Evolutionary conservation across 768 basidiomycete genomes (phyloP).

Genomic region (Boletus rubropictus): DNA sequence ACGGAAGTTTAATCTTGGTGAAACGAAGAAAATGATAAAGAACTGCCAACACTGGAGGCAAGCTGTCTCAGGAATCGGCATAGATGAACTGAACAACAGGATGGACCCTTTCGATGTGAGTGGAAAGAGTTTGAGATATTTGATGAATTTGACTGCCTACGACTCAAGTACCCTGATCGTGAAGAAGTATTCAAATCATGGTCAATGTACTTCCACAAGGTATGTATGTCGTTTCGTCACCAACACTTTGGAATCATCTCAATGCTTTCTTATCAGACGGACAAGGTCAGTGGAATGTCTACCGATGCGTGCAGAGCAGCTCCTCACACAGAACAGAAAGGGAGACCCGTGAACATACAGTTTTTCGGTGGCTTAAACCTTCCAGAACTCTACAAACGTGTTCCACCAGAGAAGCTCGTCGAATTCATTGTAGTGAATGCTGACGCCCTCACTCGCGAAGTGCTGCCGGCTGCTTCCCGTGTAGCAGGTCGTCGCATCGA

Average conservation of each 20-base stretch:
- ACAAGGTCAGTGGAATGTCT: constrained; percentile 46
- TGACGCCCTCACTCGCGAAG: constrained; percentile 59
- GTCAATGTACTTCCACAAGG: constrained; percentile 79
- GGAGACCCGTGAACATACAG: constrained; percentile 67
- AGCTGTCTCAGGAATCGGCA: constrained; percentile 56
- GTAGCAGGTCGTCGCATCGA: constrained; percentile 47
- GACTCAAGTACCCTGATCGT: constrained; percentile 59
- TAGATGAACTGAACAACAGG: constrained; percentile 55
- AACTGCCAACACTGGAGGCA: constrained; percentile 67
- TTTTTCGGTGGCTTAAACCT: constrained; percentile 56
- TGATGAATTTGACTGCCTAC: background rate
- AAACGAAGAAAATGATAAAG: constrained; percentile 58
- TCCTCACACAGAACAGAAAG: constrained; percentile 40
- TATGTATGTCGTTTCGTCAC: constrained; percentile 20
- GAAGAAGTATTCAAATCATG: constrained; percentile 66
- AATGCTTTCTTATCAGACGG: constrained; percentile 39
- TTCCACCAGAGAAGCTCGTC: constrained; percentile 59
- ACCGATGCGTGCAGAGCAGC: background rate
- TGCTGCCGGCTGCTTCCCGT: constrained; percentile 60
- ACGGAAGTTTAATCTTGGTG: constrained; percentile 54
- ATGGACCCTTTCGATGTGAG: constrained; percentile 71
- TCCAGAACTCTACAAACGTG: constrained; percentile 47
- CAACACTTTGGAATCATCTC: background rate
- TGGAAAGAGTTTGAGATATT: constrained; percentile 3
- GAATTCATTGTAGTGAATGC: constrained; percentile 58